Evolutionary conservation across 2,329 filamentous ascomycete species (phyloP), one percentile per base, ranked within the genome.

Genomic region (Penicillium palitans): DNA sequence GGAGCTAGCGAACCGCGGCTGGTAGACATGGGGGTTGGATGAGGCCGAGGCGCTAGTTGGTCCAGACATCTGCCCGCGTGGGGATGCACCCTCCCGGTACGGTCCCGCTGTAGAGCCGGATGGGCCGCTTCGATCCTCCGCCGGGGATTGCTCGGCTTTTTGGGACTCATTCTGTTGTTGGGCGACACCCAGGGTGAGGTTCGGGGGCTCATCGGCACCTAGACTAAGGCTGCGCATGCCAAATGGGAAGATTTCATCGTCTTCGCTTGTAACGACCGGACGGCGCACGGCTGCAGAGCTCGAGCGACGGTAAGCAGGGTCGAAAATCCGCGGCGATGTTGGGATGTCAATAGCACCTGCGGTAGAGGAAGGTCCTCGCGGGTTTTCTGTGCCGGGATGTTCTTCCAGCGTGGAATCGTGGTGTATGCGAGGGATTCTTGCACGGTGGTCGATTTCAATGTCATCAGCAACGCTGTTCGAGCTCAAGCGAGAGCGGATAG

Each of bases 401-500:
- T 76, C 77, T 57, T 77, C 74, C 4, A 73, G 61, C 1, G 68
- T 70, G 44, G 67, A 74, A 56, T 68, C 68, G 46, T 66, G 69
- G 27, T 72, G 71, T 31, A 68, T 67, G 52, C 66, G 71, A 13
- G 70, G 60, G 12, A 69, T 62, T 24, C 69, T 65, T 52, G 72
- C 66, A 58, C 69, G 67, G 62, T 68, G 72, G 54, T 72, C 76
- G 46, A 68, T 71, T 41, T 76, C 76, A 52, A 79, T 75, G 68
- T 91, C 89, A 63, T 91, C 89, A 44, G 87, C 87, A 60, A 95
- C 91, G 52, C 90, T 95, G 70, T 96, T 93, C 62, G 95, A 91
- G 70, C 91, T 96, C 24, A 99, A 79, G n/a, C 95, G 85, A 8
- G 93, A 97, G 21, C 93, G 93, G 29, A 98, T 91, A 12, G 93